Evolutionary conservation across 2,329 filamentous ascomycete species (phyloP), one percentile per base, ranked within the genome.

Genomic region (Epichloe gansuensis): DNA sequence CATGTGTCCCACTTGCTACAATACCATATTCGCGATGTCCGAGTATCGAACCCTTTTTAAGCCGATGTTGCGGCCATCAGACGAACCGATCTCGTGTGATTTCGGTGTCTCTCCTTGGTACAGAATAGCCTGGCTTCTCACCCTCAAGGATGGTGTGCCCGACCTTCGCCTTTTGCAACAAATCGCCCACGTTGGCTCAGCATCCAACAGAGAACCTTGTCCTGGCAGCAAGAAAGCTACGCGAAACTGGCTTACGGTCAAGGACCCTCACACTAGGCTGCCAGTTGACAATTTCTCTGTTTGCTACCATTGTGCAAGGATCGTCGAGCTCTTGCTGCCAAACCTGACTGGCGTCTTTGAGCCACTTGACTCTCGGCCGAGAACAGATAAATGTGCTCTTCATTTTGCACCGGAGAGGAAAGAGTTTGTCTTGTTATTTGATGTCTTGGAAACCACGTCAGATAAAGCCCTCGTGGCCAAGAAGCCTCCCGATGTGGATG

Each of bases 1-100:
- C 56, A 84, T 96, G 45, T 96, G 91, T 60, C 87, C 88, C 0
- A 80, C 78, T 12, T 97, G 91, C 68, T 89, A 87, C 64, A 74
- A 77, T 3, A 75, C 76, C 5, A 78, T 89, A 8, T 89, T 91
- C 58, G 75, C 75, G 13, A 72, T 78, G 25, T 85, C 87, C 0
- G 74, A 78, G 21, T 94, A 87, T 63, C 75, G 80, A 2, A 73
- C 78, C 15, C 73, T 81, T 36, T 89, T 95, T 60, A 64, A 69
- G 34, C 67, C 68, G 2, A 78, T 80, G 38, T 74, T 80, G 34
- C 78, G 81, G 15, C 72, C 79, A 4, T 70, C 75, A 3, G 75
- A 78, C 13, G 71, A 74, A 41, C 74, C 78, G 45, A 74, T 87
- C 7, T 73, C 77, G 45, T 97, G 91, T 68, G 84, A 89, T 57